Evolutionary conservation across 768 basidiomycete species (phyloP).

Genomic region (Megacollybia marginata): DNA sequence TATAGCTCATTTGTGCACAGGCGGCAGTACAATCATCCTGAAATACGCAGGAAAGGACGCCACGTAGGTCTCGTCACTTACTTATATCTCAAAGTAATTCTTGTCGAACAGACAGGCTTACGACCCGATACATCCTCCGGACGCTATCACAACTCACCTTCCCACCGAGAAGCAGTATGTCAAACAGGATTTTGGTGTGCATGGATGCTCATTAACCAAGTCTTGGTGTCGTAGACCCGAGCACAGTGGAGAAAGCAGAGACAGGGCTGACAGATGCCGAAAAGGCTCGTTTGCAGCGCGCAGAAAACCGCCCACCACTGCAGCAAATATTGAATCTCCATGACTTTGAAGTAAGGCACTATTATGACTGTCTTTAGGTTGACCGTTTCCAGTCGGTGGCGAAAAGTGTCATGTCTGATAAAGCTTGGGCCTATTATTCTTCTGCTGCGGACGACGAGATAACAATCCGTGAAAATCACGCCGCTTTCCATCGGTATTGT

Average conservation of each 20-base stretch:
- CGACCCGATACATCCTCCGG: conserved; percentile 85
- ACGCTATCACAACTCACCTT: conserved; percentile 68
- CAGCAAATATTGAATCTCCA: conserved; percentile 83
- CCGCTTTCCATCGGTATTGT: conserved; percentile 78
- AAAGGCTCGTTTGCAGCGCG: conserved; percentile 55
- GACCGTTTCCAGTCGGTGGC: conserved; percentile 59
- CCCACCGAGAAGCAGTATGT: conserved; percentile 79
- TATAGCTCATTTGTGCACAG: conserved; percentile 20
- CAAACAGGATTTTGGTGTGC: neutral
- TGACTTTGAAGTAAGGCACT: conserved; percentile 74
- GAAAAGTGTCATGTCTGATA: conserved; percentile 69
- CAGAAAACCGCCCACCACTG: conserved; percentile 61
- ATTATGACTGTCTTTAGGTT: conserved; percentile 1
- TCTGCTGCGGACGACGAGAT: conserved; percentile 97
- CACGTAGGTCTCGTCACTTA: conserved; percentile 44
- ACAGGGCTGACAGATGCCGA: conserved; percentile 65
- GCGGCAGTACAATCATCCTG: conserved; percentile 78
- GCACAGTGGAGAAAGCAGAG: conserved; percentile 56
- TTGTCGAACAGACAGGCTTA: conserved; percentile 53
- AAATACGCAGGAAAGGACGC: conserved; percentile 90
- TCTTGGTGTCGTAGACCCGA: conserved; percentile 65
- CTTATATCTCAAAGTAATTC: neutral
- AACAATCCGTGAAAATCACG: conserved; percentile 81
- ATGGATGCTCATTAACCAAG: conserved; percentile 22
- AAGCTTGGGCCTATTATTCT: conserved; percentile 95